A percentile compares a stretch with the other conserved stretches of the same genome.
Evolutionary conservation across 106 monocot genomes (phyloP).

Genomic region (Dioscorea dumetorum): DNA sequence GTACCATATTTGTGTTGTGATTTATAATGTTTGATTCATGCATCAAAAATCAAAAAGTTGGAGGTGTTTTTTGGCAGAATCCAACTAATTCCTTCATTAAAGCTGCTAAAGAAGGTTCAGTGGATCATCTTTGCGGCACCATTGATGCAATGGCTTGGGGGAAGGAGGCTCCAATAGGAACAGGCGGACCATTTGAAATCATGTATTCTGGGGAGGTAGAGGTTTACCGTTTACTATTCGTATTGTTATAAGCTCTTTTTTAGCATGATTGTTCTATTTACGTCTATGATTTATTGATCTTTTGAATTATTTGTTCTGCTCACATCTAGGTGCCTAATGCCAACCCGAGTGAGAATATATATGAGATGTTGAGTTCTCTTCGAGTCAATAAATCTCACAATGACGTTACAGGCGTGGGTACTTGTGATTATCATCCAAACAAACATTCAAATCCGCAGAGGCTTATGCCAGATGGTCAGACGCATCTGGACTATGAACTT

Average conservation of each 20-base stretch:
- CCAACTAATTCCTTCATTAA: conserved; percentile 56
- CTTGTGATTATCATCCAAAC: neutral
- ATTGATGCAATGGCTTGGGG: conserved; percentile 86
- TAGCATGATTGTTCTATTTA: neutral
- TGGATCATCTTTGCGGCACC: conserved; percentile 57
- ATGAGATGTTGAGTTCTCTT: conserved; percentile 12
- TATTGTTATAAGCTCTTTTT: neutral
- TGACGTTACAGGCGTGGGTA: too few relatives aligned
- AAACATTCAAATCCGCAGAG: neutral
- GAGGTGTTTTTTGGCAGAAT: conserved; percentile 31
- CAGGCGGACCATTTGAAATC: conserved; percentile 72
- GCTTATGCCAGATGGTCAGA: neutral
- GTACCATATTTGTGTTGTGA: conserved; percentile 12
- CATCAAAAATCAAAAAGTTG: neutral
- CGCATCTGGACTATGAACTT: neutral
- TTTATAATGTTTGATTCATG: neutral
- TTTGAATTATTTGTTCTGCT: neutral
- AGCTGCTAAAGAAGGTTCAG: conserved; percentile 60
- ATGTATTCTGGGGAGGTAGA: conserved; percentile 13
- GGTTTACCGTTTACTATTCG: neutral
- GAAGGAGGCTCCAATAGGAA: conserved; percentile 65
- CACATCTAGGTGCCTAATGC: conserved; percentile 12
- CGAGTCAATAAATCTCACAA: neutral
- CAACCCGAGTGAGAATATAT: conserved; percentile 11
- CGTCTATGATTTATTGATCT: neutral